Base-by-base conservation (phyloP, 345 rosid genomes). In the Dimocarpus longan region DNA sequence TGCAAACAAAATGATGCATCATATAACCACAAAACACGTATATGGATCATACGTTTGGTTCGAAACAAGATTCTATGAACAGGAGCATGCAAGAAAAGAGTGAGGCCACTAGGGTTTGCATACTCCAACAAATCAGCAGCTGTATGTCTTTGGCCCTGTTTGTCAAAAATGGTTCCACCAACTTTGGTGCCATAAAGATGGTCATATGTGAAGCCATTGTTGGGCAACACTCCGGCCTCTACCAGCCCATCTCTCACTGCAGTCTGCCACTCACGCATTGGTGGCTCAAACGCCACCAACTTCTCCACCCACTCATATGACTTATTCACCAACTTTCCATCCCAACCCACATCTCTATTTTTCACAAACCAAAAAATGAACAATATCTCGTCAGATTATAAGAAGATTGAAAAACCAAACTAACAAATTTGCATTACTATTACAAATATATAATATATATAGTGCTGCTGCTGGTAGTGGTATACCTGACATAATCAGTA, bases 161-260 rank as follows among this genome's bases (percentile, higher is more conserved):
- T 76, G 56, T 90, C 95, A 79, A 90, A 93, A 24, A 91, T 91
- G 39, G 95, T 83, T 18, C 97, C 93, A 21, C 95, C 97, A 26
- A 91, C 76, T 82, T 93, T 93, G 2, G 97, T 93, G 50, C 97
- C 96, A 43, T 80, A 76, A 19, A 89, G 37, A 80, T 93, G 94
- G 37, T 91, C 94, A 68, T 77, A 93, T 5, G 91, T 91, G 85
- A 91, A 93, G 0, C 93, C 95, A 66, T 89, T 93, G 84, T 89
- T 78, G 9, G 97, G 97, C 67, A 72, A 1, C 57, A 93, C 86
- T 26, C 97, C 94, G 8, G 42, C 84, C 76, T 91, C 94, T 8
- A 89, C 13, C 60, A 93, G 78, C 59, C 94, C 97, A 71, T 91
- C 88, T 74, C 88, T 83, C 75, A 93, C 95, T 0, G 95, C 94